Base-by-base conservation (phyloP, 2,329 filamentous ascomycete species). In the Ophiostoma perfectum region DNA sequence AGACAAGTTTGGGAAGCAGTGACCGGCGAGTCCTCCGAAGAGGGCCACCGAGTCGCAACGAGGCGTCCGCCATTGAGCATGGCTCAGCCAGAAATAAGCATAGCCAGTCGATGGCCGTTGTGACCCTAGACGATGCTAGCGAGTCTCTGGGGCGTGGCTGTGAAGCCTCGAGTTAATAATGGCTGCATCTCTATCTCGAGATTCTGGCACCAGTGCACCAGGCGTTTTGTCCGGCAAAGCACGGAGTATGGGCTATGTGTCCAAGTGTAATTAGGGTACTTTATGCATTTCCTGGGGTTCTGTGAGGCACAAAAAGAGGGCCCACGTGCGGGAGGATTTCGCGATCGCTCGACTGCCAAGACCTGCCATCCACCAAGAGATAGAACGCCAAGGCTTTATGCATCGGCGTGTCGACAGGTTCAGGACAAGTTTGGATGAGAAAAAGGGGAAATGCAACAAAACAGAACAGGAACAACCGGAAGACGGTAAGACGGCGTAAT, bases 341-440 rank as follows among this genome's bases (percentile, higher is more conserved):
- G 27, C 55, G 55, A 60, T 55, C n/a, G 49, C 49, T 36, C 49
- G 49, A 27, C 49, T 55, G 55, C 55, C 55, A 60, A 60, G 55
- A 60, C 55, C 3, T 60, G 27, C 27, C 55, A 36, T 60, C 27
- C 55, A 60, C 55, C 55, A 9, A 16, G 52, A 38, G 7, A 18
- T 38, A 14, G 27, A 38, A 39, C 38, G 55, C 55, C 55, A 60
- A 60, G 55, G 27, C 55, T 60, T 60, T 16, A 38, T 39, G 55
- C 55, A 36, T 60, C 55, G 27, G 52, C 27, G 55, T 9, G 27
- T 60, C 11, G 55, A 60, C 55, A 38, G 27, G 4, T 60, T 60
- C 55, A 60, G 55, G 49, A 60, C 55, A 60, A 60, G 55, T 60
- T 60, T 18, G 38, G 27, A 38, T 18, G n/a, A 44, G 27, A 41